A percentile compares a stretch with the other conserved stretches of the same genome.
These are phyloP conservation scores for Pelargonium myrrhifolium DNA, from an alignment of 441 rosid species.

Conservation along the genomic window DNA sequence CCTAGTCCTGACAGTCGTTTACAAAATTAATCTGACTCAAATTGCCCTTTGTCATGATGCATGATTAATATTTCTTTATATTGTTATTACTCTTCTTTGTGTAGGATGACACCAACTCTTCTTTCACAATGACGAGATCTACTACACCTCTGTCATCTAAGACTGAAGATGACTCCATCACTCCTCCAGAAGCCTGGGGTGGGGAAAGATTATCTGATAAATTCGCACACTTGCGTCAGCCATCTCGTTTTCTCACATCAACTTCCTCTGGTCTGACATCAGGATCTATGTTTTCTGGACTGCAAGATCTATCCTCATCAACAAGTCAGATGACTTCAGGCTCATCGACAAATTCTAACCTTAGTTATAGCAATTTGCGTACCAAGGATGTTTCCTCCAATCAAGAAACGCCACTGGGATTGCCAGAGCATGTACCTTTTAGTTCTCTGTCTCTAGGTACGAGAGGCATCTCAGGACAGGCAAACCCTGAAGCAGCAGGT, in stretches of 20 bases:
- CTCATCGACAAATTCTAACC: constrained; percentile 3
- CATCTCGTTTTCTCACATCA: constrained; percentile 49
- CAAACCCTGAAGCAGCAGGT: constrained; percentile 46
- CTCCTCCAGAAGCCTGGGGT: constrained; percentile 99
- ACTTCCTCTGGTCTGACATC: constrained; percentile 51
- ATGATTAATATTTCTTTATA: neutral
- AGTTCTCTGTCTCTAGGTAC: constrained; percentile 39
- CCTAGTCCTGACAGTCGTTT: neutral
- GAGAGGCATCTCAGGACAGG: constrained; percentile 36
- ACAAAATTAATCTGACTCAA: neutral
- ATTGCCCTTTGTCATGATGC: neutral
- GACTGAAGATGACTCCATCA: constrained; percentile 63
- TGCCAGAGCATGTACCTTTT: constrained; percentile 44
- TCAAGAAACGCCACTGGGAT: constrained; percentile 44
- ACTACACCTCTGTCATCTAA: constrained; percentile 55
- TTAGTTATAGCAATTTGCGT: neutral
- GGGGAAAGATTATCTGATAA: constrained; percentile 74
- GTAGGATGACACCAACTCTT: constrained; percentile 59
- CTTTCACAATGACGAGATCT: constrained; percentile 38
- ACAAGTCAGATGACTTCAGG: constrained; percentile 14
- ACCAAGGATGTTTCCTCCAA: constrained; percentile 43
- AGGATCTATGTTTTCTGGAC: constrained; percentile 52
- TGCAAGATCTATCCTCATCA: constrained; percentile 54
- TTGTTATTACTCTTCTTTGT: neutral
- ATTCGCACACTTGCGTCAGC: constrained; percentile 42